Conservation (phyloP, 1,284 basidiomycete genomes). For the Cerrena zonata region DNA sequence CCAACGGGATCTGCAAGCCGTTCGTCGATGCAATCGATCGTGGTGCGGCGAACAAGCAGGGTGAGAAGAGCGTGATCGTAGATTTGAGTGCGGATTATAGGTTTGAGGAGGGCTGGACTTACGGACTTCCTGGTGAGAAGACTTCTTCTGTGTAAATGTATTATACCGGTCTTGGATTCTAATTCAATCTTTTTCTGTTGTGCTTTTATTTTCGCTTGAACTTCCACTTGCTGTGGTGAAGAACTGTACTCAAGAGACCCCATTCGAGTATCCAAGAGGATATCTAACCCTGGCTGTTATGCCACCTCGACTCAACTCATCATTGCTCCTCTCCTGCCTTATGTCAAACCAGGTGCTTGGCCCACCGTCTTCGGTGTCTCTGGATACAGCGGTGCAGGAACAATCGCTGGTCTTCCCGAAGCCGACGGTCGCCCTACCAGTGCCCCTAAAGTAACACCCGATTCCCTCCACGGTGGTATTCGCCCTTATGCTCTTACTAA, state of each 20-base stretch:
- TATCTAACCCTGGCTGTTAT: constrained; percentile 97
- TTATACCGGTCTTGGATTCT: constrained; percentile 14
- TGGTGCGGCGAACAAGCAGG: constrained; percentile 51
- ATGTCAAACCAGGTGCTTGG: constrained; percentile 57
- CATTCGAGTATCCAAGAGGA: constrained; percentile 71
- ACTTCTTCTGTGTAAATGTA: constrained; percentile 30
- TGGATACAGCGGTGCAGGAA: constrained; percentile 93
- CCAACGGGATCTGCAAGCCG: constrained; percentile 94
- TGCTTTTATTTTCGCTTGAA: constrained; percentile 16
- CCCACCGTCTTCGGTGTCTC: constrained; percentile 92
- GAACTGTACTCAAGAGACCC: constrained; percentile 82
- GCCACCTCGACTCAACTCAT: constrained; percentile 91
- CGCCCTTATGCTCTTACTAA: constrained; percentile 89
- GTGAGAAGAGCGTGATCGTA: constrained; percentile 70
- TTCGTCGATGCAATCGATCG: constrained; percentile 93
- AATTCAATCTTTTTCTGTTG: constrained; percentile 21
- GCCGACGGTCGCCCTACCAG: constrained; percentile 68
- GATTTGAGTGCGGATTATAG: constrained; percentile 94
- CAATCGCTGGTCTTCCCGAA: constrained; percentile 63
- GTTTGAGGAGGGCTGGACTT: constrained; percentile 93
- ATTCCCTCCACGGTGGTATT: constrained; percentile 72
- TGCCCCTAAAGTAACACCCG: constrained; percentile 77
- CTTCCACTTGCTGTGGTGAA: constrained; percentile 29
- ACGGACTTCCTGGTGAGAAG: constrained; percentile 94
- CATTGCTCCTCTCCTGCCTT: constrained; percentile 80